Evolutionary conservation across 371 early-diverging fungal genomes (phyloP), one percentile per base, ranked within the genome.

Genomic region (Synchytrium microbalum): DNA sequence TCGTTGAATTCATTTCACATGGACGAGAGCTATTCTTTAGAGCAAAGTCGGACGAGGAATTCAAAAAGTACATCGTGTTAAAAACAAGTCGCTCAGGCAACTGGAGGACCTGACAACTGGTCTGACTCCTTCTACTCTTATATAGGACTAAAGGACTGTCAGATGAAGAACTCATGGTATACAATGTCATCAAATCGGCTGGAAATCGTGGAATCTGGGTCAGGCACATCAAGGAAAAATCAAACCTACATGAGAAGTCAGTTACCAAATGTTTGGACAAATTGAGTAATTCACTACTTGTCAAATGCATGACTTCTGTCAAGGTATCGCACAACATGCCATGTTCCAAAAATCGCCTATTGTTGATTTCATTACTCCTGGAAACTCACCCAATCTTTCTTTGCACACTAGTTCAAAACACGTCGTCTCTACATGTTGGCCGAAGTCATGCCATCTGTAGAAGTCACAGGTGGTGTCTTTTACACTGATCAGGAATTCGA

Each of bases 381-480:
- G n/a, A n/a, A n/a, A n/a, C n/a, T n/a, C n/a, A n/a, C n/a, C n/a
- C n/a, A n/a, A n/a, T n/a, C n/a, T n/a, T n/a, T n/a, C n/a, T n/a
- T n/a, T n/a, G 64, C 29, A 32, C n/a, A 29, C 14, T 67, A 87
- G 87, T 81, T 81, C 69, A 90, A 94, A 0, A 91, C 92, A 16
- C 85, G 90, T 63, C 96, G 96, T 66, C 80, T 93, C 26, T 98
- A 97, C 75, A 95, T 99, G 92, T 79, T 98, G 25, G 88, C 78
- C 62, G 90, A 94, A 61, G 58, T 92, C 53, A 83, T 85, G 0
- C 97, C 98, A 1, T 92, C 95, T 13, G 86, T 85, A 30, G 96
- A 96, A 67, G 81, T 99, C 10, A 95, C 96, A 26, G 99, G 98
- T 68, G 98, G 98, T 23, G 88, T 92, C 25, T 99, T 96, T 95